Conservation (phyloP, 2,329 filamentous ascomycete genomes). For the Microsporum audouinii region DNA sequence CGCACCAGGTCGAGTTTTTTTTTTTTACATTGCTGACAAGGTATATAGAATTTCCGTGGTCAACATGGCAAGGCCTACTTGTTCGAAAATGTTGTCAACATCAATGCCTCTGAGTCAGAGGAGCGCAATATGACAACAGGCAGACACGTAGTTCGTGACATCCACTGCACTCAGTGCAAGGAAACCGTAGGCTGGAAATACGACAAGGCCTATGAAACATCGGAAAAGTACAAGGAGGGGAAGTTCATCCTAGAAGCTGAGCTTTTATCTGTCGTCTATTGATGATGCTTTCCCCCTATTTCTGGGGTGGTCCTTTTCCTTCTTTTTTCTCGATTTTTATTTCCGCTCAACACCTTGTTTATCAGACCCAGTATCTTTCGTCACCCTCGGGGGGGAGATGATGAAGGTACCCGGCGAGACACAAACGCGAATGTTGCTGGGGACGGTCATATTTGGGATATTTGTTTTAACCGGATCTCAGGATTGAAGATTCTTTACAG, state of each 20-base stretch:
- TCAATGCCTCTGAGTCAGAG: slow-evolving; percentile 65
- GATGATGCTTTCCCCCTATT: background rate
- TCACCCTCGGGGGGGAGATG: background rate
- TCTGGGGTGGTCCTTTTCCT: background rate
- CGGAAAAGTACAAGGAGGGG: slow-evolving; percentile 97
- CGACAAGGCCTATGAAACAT: slow-evolving; percentile 84
- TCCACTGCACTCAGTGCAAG: slow-evolving; percentile 79
- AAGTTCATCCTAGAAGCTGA: slow-evolving; percentile 96
- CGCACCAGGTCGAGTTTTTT: background rate
- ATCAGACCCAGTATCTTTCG: background rate
- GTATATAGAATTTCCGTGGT: slow-evolving; percentile 78
- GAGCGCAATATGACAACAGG: slow-evolving; percentile 98
- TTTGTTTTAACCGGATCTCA: background rate
- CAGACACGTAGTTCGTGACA: slow-evolving; percentile 86
- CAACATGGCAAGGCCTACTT: slow-evolving; percentile 97
- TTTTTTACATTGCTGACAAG: slow-evolving; percentile 6
- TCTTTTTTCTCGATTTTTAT: background rate
- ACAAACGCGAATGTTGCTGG: background rate
- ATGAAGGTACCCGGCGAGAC: background rate
- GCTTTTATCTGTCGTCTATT: slow-evolving; percentile 70
- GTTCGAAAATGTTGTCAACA: slow-evolving; percentile 88
- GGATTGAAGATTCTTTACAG: background rate
- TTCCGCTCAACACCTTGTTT: background rate
- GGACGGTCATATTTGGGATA: background rate
- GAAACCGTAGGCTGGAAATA: slow-evolving; percentile 97